phyloP scores from a whole-genome alignment of 257 asterid species.

The Galeopsis tetrahit region DNA sequence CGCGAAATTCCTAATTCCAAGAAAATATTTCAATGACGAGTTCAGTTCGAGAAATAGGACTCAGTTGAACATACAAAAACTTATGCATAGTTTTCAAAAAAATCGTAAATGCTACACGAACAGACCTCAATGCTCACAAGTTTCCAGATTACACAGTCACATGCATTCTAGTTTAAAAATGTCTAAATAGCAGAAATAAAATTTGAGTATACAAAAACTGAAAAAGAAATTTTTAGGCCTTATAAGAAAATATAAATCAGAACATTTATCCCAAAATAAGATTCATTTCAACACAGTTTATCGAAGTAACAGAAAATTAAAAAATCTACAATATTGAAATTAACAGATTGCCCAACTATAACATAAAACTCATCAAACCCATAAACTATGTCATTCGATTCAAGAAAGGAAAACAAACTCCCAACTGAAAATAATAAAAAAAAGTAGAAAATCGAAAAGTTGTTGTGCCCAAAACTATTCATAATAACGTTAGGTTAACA shows the following conservation, averaged over 20 bases:
- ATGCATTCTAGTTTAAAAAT: not conserved
- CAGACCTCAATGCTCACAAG: not conserved
- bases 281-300: too few relatives aligned
- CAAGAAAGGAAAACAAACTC: too few relatives aligned
- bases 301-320: too few relatives aligned
- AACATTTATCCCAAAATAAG: too few relatives aligned
- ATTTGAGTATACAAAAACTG: not conserved
- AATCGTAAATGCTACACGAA: not conserved
- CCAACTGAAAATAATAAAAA: too few relatives aligned
- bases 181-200: not conserved
- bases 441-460: too few relatives aligned
- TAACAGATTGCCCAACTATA: too few relatives aligned
- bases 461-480: not conserved
- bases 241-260: too few relatives aligned
- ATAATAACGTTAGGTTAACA: not conserved
- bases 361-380: too few relatives aligned
- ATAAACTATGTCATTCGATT: too few relatives aligned
- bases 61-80: not conserved
- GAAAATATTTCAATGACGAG: constrained; percentile 2
- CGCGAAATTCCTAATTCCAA: constrained; percentile 20
- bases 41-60: not conserved
- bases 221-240: not conserved
- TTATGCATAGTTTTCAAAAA: not conserved
- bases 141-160: not conserved
- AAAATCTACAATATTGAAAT: too few relatives aligned